Conservation (phyloP, 2,329 filamentous ascomycete species). For the Verticillium longisporum region DNA sequence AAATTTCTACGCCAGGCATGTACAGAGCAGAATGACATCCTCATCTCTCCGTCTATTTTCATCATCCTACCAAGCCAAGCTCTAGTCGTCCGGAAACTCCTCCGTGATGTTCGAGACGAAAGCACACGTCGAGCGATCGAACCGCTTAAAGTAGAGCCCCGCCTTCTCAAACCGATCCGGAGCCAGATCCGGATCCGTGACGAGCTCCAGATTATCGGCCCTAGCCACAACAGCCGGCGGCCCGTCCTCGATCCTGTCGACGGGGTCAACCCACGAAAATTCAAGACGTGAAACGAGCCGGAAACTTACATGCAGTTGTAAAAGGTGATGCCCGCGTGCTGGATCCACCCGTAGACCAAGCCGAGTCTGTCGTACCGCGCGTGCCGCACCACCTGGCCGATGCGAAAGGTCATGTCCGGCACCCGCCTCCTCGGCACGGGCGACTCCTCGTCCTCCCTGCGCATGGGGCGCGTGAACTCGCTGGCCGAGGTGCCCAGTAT, state of each 20-base stretch:
- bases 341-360: slow-evolving; percentile 83
- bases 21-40: too few species aligned
- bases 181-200: slow-evolving; percentile 4
- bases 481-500: slow-evolving; percentile 6
- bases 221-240: slow-evolving; percentile 7
- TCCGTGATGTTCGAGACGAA: slow-evolving; percentile 81
- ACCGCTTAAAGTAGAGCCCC: slow-evolving; percentile 84
- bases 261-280: background rate
- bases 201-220: slow-evolving; percentile 9
- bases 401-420: slow-evolving; percentile 39
- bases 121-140: slow-evolving; percentile 55
- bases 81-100: slow-evolving; percentile 78
- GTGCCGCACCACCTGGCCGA: slow-evolving; percentile 83
- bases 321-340: slow-evolving; percentile 40
- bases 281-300: too few species aligned
- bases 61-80: background rate
- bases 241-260: slow-evolving; percentile 4
- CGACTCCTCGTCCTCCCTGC: slow-evolving; percentile 34
- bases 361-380: slow-evolving; percentile 72
- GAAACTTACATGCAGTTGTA: slow-evolving; percentile 78
- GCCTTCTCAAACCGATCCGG: slow-evolving; percentile 54
- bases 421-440: slow-evolving; percentile 27
- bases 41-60: too few species aligned
- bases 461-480: slow-evolving; percentile 23
- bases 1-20: too few species aligned